These are phyloP conservation scores for Diplodia seriata DNA, from an alignment of 2,329 filamentous ascomycete genomes.

Conservation along the genomic window DNA sequence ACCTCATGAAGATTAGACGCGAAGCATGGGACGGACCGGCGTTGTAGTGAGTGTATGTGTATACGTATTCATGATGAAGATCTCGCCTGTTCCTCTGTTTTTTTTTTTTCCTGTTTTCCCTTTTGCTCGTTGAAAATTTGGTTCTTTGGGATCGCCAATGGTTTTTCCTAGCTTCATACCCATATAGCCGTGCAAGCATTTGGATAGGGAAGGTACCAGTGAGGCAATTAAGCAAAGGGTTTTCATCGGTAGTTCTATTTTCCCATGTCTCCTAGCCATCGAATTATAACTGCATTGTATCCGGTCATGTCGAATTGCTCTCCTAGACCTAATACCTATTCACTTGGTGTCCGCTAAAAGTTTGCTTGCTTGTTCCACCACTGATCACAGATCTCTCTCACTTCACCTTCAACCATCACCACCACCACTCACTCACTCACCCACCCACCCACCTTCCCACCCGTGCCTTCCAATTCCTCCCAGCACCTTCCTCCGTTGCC, in stretches of 20 bases:
- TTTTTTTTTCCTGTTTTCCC: background rate
- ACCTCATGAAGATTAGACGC: constrained; percentile 78
- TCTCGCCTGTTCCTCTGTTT: background rate
- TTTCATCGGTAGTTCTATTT: background rate
- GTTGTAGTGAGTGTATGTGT: constrained; percentile 5
- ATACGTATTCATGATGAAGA: background rate
- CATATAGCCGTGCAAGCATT: background rate
- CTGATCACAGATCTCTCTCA: no score
- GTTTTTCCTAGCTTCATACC: constrained; percentile 21
- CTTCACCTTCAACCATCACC: no score
- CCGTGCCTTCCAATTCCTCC: no score
- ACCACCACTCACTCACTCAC: no score
- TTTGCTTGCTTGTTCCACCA: no score
- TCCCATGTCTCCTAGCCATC: background rate
- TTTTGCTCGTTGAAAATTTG: background rate
- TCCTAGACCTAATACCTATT: no score
- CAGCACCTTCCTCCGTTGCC: no score
- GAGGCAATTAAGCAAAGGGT: background rate
- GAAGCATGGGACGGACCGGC: constrained; percentile 69
- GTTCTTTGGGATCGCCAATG: background rate
- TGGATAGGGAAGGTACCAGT: background rate
- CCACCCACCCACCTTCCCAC: no score
- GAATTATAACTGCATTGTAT: background rate
- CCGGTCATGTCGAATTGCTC: background rate
- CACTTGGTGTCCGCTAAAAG: no score